phyloP scores from a whole-genome alignment of 345 rosid species.

The Orychophragmus violaceus region DNA sequence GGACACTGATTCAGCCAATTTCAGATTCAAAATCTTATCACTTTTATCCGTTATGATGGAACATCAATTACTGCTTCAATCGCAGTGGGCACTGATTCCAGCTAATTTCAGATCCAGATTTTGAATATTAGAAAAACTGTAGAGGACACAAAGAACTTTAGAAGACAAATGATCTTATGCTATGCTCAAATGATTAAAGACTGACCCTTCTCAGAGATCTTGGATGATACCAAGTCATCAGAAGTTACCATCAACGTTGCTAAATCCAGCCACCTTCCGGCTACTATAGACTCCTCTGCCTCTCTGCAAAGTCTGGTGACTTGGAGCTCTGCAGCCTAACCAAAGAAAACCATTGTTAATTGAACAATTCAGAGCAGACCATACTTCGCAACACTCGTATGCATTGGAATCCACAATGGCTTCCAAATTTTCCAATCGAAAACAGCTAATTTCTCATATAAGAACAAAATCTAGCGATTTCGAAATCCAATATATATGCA shows the following conservation, averaged over 20 bases:
- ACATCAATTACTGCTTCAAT: no score
- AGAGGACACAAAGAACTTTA: neutral
- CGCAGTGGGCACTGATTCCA: no score
- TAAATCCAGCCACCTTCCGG: slow-evolving; percentile 70
- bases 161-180: neutral
- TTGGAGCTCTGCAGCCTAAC: slow-evolving; percentile 66
- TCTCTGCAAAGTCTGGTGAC: slow-evolving; percentile 70
- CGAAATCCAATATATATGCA: neutral
- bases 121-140: neutral
- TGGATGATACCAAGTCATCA: slow-evolving; percentile 73
- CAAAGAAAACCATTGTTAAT: neutral
- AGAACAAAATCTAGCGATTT: neutral
- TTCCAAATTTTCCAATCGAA: neutral
- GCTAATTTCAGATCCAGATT: no score
- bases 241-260: slow-evolving; percentile 83
- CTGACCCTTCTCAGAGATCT: slow-evolving; percentile 89
- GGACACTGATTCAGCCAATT: no score
- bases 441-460: neutral
- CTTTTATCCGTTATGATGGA: no score
- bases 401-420: neutral
- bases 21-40: no score
- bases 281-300: slow-evolving; percentile 63
- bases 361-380: neutral
- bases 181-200: neutral
- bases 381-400: neutral